A percentile compares a stretch with the other conserved stretches of the same genome.
These are phyloP conservation scores for Chaetomiaceae sp. DNA, from an alignment of 2,329 filamentous ascomycete genomes.

Conservation along the genomic window DNA sequence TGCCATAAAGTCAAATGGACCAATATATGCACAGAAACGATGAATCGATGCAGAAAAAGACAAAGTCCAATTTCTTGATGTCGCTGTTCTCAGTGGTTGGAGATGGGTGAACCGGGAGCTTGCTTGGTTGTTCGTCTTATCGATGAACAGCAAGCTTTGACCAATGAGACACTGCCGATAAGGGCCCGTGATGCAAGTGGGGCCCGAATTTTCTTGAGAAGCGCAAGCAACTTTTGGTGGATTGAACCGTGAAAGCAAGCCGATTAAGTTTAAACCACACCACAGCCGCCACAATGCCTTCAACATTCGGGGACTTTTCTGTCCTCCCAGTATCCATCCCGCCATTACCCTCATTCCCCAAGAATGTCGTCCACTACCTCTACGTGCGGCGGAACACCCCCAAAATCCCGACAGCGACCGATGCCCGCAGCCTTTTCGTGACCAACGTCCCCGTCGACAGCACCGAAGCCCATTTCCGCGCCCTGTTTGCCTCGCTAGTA, in stretches of 20 bases:
- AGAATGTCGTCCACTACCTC: conserved; percentile 69
- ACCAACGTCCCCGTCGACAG: conserved; percentile 85
- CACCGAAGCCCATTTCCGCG: conserved; percentile 70
- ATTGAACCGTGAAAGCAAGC: no score
- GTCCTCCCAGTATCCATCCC: conserved; percentile 66
- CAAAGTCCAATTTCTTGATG: no score
- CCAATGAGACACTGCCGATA: no score
- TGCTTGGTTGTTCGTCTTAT: no score
- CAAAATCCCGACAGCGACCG: conserved; percentile 67
- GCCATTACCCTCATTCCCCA: conserved; percentile 56
- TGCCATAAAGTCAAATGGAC: no score
- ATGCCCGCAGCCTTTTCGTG: conserved; percentile 79
- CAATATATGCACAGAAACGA: no score
- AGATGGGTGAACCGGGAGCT: no score
- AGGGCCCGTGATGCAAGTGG: conserved; percentile 4
- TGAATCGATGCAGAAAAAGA: no score
- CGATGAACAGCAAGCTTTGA: no score
- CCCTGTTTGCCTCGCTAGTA: conserved; percentile 69
- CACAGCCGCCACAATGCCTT: conserved; percentile 36
- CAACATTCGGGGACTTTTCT: conserved; percentile 58
- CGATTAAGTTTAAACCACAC: conserved; percentile 13
- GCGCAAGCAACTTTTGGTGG: no score
- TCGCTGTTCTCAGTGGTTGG: no score
- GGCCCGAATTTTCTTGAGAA: conserved; percentile 20
- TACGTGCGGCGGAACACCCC: conserved; percentile 83